A percentile compares a stretch with the other conserved stretches of the same genome.
phyloP scores from a whole-genome alignment of 2,329 filamentous ascomycete genomes.

The Cordyceps tenuipes region DNA sequence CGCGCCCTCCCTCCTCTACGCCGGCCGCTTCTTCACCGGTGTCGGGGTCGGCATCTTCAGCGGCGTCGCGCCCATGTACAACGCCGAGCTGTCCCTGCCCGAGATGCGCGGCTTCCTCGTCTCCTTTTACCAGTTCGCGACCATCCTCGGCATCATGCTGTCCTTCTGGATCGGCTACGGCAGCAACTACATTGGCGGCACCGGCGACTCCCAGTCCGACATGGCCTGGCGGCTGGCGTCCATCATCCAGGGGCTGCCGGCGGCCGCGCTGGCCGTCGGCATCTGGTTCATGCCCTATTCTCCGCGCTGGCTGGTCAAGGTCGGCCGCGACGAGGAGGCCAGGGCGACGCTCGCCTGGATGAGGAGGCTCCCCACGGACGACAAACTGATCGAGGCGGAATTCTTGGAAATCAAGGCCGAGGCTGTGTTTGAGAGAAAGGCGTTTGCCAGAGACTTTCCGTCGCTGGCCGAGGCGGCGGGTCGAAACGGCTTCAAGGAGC shows the following conservation, averaged over 20 bases:
- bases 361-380: slow-evolving; percentile 50
- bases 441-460: slow-evolving; percentile 51
- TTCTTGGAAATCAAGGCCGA: slow-evolving; percentile 79
- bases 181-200: slow-evolving; percentile 39
- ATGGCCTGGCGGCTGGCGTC: slow-evolving; percentile 37
- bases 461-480: slow-evolving; percentile 32
- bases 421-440: slow-evolving; percentile 66
- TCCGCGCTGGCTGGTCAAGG: slow-evolving; percentile 67
- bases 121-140: slow-evolving; percentile 56
- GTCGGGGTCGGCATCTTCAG: slow-evolving; percentile 40
- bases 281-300: slow-evolving; percentile 77
- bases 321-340: slow-evolving; percentile 61
- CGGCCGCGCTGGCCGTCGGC: slow-evolving; percentile 51
- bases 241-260: slow-evolving; percentile 35
- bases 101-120: slow-evolving; percentile 60
- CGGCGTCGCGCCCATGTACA: slow-evolving; percentile 38
- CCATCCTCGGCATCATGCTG: slow-evolving; percentile 47
- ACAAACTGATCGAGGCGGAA: slow-evolving; percentile 64
- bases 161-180: slow-evolving; percentile 40
- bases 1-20: slow-evolving; percentile 35
- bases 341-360: slow-evolving; percentile 48
- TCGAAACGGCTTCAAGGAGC: slow-evolving; percentile 32
- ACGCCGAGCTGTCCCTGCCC: slow-evolving; percentile 47
- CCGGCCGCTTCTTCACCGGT: slow-evolving; percentile 41
- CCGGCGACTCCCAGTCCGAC: slow-evolving; percentile 33